phyloP scores from a whole-genome alignment of 306 rosid genomes.

The Biancaea sappan region DNA sequence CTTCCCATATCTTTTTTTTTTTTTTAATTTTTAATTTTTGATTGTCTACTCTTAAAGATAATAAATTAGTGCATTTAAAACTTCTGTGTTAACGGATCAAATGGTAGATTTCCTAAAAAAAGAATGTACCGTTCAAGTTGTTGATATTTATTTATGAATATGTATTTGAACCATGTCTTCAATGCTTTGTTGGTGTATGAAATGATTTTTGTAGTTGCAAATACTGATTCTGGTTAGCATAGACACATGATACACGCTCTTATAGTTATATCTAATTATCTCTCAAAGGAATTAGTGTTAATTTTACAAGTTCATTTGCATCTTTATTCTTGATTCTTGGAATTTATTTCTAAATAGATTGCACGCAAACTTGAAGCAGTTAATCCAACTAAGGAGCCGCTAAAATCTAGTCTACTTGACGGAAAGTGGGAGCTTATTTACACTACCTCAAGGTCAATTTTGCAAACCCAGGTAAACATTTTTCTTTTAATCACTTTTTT shows the following conservation, averaged over 20 bases:
- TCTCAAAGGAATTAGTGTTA: background rate
- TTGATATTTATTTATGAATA: too few relatives aligned
- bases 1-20: too few relatives aligned
- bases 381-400: conserved; percentile 72
- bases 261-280: background rate
- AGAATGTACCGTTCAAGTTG: too few relatives aligned
- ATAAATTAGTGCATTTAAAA: too few relatives aligned
- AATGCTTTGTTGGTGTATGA: background rate
- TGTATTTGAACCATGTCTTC: background rate
- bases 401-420: conserved; percentile 69
- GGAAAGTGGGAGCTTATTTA: conserved; percentile 99
- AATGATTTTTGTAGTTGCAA: background rate
- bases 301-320: conserved; percentile 14
- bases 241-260: too few relatives aligned
- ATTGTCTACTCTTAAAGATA: too few relatives aligned
- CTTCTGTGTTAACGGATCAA: too few relatives aligned
- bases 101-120: too few relatives aligned
- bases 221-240: background rate
- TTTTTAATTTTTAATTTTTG: too few relatives aligned
- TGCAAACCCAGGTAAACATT: conserved; percentile 63
- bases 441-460: conserved; percentile 82
- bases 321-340: conserved; percentile 40
- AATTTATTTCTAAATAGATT: conserved; percentile 67
- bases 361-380: conserved; percentile 89
- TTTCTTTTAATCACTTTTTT: background rate